phyloP scores from a whole-genome alignment of 345 rosid genomes.

The Heritiera fomes region DNA sequence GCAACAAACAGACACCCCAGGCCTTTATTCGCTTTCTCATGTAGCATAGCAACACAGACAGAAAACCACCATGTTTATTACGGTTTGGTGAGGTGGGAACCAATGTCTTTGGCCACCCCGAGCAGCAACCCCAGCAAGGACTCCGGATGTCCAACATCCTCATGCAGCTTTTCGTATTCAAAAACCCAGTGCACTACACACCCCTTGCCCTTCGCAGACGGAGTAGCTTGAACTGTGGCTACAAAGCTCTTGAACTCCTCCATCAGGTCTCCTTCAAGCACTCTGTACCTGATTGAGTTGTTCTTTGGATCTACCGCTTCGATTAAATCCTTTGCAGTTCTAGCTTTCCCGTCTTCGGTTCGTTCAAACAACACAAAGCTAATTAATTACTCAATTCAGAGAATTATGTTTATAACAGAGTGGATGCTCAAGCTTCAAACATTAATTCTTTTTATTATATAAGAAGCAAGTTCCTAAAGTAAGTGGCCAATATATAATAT shows the following conservation, averaged over 20 bases:
- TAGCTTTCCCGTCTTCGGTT: conserved; percentile 26
- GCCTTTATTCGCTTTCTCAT: neutral
- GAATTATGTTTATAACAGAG: neutral
- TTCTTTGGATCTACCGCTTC: conserved; percentile 37
- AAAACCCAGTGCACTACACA: conserved; percentile 31
- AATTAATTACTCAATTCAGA: neutral
- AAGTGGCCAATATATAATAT: too few species aligned
- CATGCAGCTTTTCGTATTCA: conserved; percentile 35
- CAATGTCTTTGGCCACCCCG: conserved; percentile 24
- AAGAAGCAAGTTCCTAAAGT: too few species aligned
- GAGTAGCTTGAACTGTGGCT: conserved; percentile 15
- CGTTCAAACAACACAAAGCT: neutral
- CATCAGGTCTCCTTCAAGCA: conserved; percentile 38
- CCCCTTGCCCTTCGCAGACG: conserved; percentile 21
- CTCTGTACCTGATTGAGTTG: conserved; percentile 21
- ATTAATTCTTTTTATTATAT: too few species aligned
- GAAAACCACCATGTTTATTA: neutral
- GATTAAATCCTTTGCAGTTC: conserved; percentile 28
- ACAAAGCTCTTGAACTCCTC: conserved; percentile 35
- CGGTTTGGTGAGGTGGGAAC: conserved; percentile 24
- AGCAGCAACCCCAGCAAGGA: conserved; percentile 7
- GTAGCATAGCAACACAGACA: neutral
- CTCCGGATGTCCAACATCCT: conserved; percentile 20
- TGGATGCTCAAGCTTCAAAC: too few species aligned
- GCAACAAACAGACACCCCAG: too few species aligned